A percentile compares a stretch with the other conserved stretches of the same genome.
These are phyloP conservation scores for Neodidymelliopsis sp. DNA, from an alignment of 2,329 filamentous ascomycete species.

Conservation along the genomic window DNA sequence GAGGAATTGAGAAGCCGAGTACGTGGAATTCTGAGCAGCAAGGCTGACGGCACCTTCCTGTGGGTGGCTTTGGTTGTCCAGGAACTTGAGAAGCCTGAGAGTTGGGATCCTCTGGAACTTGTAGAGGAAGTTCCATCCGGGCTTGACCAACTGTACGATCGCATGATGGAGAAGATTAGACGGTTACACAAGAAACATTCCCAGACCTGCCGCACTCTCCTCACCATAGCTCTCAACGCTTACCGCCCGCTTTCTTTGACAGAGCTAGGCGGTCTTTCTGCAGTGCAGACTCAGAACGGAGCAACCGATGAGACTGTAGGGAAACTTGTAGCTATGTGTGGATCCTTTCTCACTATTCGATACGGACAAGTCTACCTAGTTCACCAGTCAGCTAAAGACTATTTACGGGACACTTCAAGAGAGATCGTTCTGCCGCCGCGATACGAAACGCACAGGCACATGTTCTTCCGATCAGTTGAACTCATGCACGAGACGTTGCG, in stretches of 20 bases:
- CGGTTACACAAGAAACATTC: too few species aligned
- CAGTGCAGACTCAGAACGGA: too few species aligned
- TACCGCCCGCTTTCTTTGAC: too few species aligned
- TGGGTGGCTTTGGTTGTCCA: conserved; percentile 43
- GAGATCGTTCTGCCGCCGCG: conserved; percentile 42
- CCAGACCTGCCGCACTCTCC: too few species aligned
- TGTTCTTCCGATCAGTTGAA: conserved; percentile 44
- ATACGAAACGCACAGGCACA: conserved; percentile 5
- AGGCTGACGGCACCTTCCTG: conserved; percentile 51
- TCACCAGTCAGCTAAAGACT: conserved; percentile 57
- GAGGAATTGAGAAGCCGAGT: conserved; percentile 7
- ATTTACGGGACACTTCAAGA: conserved; percentile 34
- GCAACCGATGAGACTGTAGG: too few species aligned
- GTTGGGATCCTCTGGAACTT: conserved; percentile 19
- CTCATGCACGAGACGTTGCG: conserved; percentile 25
- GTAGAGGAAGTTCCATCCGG: conserved; percentile 44
- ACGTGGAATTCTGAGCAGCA: conserved; percentile 30
- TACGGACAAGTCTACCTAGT: conserved; percentile 39
- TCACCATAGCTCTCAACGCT: too few species aligned
- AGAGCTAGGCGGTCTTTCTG: too few species aligned
- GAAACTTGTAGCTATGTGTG: conserved; percentile 46
- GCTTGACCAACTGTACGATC: conserved; percentile 49
- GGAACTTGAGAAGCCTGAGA: conserved; percentile 31
- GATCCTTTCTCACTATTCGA: conserved; percentile 41
- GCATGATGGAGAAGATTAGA: conserved; percentile 50